Percentiles rank a stretch among this genome's conserved stretches.
phyloP scores from a whole-genome alignment of 2,329 filamentous ascomycete genomes.

The Aspergillus bombycis region DNA sequence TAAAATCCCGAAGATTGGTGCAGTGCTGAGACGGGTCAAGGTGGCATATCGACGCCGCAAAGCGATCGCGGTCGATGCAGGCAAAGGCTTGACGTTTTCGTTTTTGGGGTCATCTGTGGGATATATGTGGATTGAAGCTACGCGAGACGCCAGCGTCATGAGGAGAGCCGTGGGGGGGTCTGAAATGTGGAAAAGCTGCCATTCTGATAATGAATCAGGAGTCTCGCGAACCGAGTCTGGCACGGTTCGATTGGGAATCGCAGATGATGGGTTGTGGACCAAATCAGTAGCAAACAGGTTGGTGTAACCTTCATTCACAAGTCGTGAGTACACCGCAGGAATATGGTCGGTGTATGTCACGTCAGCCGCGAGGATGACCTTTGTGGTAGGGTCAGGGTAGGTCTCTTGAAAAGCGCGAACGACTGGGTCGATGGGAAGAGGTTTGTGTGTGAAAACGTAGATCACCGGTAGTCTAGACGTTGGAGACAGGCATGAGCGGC shows the following conservation, averaged over 20 bases:
- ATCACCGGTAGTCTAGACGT: slow-evolving; percentile 85
- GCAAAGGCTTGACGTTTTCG: slow-evolving; percentile 43
- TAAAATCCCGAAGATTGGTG: slow-evolving; percentile 85
- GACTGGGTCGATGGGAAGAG: slow-evolving; percentile 65
- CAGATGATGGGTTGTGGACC: slow-evolving; percentile 74
- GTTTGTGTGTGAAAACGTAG: slow-evolving; percentile 81
- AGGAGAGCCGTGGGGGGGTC: slow-evolving; percentile 80
- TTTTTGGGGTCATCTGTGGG: slow-evolving; percentile 54
- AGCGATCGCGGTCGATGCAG: slow-evolving; percentile 56
- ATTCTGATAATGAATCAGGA: slow-evolving; percentile 60
- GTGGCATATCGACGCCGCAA: slow-evolving; percentile 88
- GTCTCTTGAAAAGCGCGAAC: slow-evolving; percentile 66
- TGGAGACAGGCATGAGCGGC: slow-evolving; percentile 86
- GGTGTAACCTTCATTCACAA: slow-evolving; percentile 69
- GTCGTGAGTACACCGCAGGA: slow-evolving; percentile 54
- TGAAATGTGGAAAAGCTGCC: slow-evolving; percentile 83
- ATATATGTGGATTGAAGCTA: slow-evolving; percentile 77
- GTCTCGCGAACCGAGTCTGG: slow-evolving; percentile 53
- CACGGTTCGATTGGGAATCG: slow-evolving; percentile 81
- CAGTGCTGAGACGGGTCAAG: slow-evolving; percentile 76
- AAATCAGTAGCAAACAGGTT: slow-evolving; percentile 71
- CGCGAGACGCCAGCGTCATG: slow-evolving; percentile 81
- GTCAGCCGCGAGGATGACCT: slow-evolving; percentile 83
- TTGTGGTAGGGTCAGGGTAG: slow-evolving; percentile 66
- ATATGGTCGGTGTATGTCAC: slow-evolving; percentile 83